phyloP scores from a whole-genome alignment of 306 rosid species.

The Castanea mollissima region DNA sequence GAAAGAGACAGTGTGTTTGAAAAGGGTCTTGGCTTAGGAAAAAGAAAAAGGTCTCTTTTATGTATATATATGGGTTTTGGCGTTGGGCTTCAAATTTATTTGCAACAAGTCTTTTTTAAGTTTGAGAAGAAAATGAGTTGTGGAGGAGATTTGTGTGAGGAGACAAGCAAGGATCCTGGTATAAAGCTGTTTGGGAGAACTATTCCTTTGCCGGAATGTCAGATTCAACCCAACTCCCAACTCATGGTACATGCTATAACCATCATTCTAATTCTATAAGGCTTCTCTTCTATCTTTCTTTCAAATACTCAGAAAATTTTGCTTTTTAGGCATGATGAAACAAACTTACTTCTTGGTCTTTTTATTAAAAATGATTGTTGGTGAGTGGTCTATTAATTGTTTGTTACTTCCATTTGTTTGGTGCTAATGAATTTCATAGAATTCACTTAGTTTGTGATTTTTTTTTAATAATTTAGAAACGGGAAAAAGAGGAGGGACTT shows the following conservation, averaged over 20 bases:
- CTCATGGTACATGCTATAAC: constrained; percentile 30
- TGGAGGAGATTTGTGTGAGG: constrained; percentile 28
- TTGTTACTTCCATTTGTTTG: no score
- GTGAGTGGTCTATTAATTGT: no score
- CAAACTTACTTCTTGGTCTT: no score
- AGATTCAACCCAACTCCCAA: constrained; percentile 40
- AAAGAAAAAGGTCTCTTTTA: constrained; percentile 10
- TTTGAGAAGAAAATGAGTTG: constrained; percentile 13
- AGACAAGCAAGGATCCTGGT: constrained; percentile 36
- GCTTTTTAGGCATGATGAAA: no score
- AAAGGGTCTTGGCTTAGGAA: constrained; percentile 21
- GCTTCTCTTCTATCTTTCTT: background rate
- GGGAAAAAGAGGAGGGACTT: background rate
- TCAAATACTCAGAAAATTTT: background rate
- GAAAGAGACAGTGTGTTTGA: constrained; percentile 1
- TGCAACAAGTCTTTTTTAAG: background rate
- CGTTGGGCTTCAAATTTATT: constrained; percentile 19
- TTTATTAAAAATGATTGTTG: no score
- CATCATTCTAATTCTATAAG: background rate
- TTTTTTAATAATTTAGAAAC: no score
- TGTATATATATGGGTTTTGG: constrained; percentile 27
- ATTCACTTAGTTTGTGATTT: no score
- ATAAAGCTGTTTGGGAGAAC: constrained; percentile 66
- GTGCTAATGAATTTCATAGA: no score
- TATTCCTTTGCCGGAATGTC: constrained; percentile 54